phyloP scores from a whole-genome alignment of 352 stramenopile genomes.

The Phytopythium vexans region DNA sequence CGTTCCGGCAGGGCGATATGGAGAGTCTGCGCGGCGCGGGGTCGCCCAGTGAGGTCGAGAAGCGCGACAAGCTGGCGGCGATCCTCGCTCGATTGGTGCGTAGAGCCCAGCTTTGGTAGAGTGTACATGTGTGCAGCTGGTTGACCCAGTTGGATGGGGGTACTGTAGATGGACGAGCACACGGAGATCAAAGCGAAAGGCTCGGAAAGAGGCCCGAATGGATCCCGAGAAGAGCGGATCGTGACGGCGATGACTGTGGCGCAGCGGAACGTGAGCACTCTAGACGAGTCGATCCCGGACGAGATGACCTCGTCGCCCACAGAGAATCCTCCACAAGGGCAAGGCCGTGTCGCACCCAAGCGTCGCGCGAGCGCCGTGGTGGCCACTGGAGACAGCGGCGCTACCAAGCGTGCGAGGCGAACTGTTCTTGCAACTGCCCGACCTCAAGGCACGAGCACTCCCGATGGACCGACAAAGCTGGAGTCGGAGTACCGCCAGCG shows the following conservation, averaged over 20 bases:
- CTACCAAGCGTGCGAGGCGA: slow-evolving; percentile 18
- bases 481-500: slow-evolving; percentile 9
- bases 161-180: slow-evolving; percentile 31
- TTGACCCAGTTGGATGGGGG: neutral
- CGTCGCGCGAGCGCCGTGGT: neutral
- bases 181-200: slow-evolving; percentile 22
- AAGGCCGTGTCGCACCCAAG: too few relatives aligned
- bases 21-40: slow-evolving; percentile 25
- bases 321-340: too few relatives aligned
- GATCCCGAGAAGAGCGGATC: slow-evolving; percentile 28
- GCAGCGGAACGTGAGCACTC: slow-evolving; percentile 11
- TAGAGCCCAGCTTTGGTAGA: neutral
- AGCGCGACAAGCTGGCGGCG: slow-evolving; percentile 33
- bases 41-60: slow-evolving; percentile 28
- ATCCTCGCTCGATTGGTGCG: slow-evolving; percentile 28
- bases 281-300: slow-evolving; percentile 10
- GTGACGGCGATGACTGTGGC: slow-evolving; percentile 24
- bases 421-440: slow-evolving; percentile 2
- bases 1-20: slow-evolving; percentile 35
- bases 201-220: slow-evolving; percentile 2
- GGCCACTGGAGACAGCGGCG: slow-evolving; percentile 11
- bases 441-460: slow-evolving; percentile 8
- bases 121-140: neutral
- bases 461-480: neutral
- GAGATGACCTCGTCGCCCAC: neutral